These are phyloP conservation scores for Apophysomyces elegans DNA, from an alignment of 371 early-diverging fungal species.

Conservation along the genomic window DNA sequence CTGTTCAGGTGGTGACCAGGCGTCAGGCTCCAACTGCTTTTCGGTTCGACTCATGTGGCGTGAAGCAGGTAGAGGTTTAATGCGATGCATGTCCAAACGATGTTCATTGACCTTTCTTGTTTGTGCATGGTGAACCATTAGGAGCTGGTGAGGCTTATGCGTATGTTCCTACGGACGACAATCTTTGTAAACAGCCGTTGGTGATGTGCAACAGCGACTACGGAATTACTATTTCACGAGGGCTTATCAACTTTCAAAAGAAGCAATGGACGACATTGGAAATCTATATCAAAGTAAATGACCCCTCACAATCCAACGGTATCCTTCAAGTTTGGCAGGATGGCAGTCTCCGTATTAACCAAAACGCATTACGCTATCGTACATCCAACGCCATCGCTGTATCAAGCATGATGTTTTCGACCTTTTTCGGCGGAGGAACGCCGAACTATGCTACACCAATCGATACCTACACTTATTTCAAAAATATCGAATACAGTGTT, in stretches of 20 bases:
- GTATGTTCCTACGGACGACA: constrained; percentile 46
- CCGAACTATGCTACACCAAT: constrained; percentile 44
- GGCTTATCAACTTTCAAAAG: constrained; percentile 42
- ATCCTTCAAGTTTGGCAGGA: constrained; percentile 50
- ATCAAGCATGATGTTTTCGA: constrained; percentile 54
- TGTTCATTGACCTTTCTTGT: neutral
- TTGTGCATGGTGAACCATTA: neutral
- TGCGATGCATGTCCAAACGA: neutral
- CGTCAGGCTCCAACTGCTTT: constrained; percentile 48
- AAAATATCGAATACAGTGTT: constrained; percentile 48
- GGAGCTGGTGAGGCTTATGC: constrained; percentile 49
- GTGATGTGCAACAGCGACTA: constrained; percentile 52
- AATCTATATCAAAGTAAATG: constrained; percentile 49
- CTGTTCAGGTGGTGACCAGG: constrained; percentile 55
- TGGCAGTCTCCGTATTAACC: constrained; percentile 37
- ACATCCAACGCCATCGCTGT: constrained; percentile 33
- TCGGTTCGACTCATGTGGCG: constrained; percentile 61
- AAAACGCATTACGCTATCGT: constrained; percentile 41
- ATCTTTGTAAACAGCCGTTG: constrained; percentile 33
- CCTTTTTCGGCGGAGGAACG: constrained; percentile 59
- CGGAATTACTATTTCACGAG: constrained; percentile 57
- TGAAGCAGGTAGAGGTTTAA: constrained; percentile 36
- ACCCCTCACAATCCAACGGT: constrained; percentile 45
- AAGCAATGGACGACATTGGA: constrained; percentile 49
- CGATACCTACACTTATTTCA: constrained; percentile 47